Base-by-base conservation (phyloP, 345 rosid genomes). In the Linum trigynum region DNA sequence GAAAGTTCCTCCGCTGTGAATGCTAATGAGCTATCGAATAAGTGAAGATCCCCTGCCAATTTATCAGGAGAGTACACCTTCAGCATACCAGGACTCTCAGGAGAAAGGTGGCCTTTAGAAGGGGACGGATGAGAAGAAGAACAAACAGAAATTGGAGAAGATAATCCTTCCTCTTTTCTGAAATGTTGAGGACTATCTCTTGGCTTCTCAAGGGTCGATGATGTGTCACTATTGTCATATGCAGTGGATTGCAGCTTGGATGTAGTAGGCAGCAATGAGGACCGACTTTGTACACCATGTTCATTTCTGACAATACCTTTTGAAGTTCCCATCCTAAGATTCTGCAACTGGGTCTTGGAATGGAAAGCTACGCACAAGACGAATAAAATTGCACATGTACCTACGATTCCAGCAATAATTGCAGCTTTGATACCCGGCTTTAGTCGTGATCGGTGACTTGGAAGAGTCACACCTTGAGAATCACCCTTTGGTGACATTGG, bases 1-100 rank as follows among this genome's bases (percentile, higher is more conserved):
- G 96, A 91, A 59, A 91, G 92, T 72, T 86, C 92, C 73, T 86
- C 90, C 35, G 94, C 83, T 43, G 95, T 86, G 66, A 88, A 82
- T 59, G 55, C 74, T 32, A 78, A 76, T 62, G 95, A 81, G 64
- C 76, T 77, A 41, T 86, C 89, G 61, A 88, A 91, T 38, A 86
- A 76, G 73, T 86, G 84, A 66, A 88, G 75, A 76, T 86, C 86
- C 41, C 96, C 98, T 23, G 78, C 85, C 69, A 91, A 64, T 74
- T 82, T 91, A 65, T 84, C 90, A 2, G 90, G 87, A 73, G 95
- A 82, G 70, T 61, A 66, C 53, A 78, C 83, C 68, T 73, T 74
- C 39, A 74, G 72, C 65, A 67, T 65, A 48, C 69, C 71, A 8
- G 78, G 75, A 69, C 63, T 81, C 40, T 79, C 84, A 16, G 77